Evolutionary conservation across 371 early-diverging fungal species (phyloP), one percentile per base, ranked within the genome.

Genomic region (Rhizomucor pusillus): DNA sequence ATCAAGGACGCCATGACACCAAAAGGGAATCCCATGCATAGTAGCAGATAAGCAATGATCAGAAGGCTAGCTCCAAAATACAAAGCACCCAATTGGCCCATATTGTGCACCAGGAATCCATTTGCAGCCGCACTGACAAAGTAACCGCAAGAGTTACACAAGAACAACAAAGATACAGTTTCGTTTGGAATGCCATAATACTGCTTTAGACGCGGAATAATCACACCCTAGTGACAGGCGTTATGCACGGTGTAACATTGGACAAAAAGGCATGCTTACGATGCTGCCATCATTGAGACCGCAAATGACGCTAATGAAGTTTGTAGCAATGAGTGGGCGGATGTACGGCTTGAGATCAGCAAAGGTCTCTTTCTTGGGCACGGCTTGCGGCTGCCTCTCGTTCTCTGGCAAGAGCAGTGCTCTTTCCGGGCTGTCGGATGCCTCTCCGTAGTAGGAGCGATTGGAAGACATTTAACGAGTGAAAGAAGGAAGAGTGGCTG

Each of bases 91-190:
- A 50, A 25, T 40, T 66, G 67, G 14, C 64, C 64, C 13, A 70
- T 18, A 11, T 46, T 41, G 22, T 70, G 56, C 5, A 66, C 71
- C 12, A 70, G 24, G 39, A 50, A 62, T 4, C 71, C 71, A 37
- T 70, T 66, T 11, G 43, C 41, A 20, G 45, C 50, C n/a, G 66
- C 66, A 1, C 56, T 39, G 36, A 59, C n/a, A 33, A 70, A 51
- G 35, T 64, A 70, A 7, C 71, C 71, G 35, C 61, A 39, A 2
- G 71, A 64, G 35, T 61, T 61, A 57, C 52, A 63, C 47, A 70
- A 50, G 52, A 70, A 66, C 4, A 70, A 46, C 12, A 63, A 29
- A 5, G 71, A 70, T 5, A 70, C 67, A 7, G 58, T 59, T 40
- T 60, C 47, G 33, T 63, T 55, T 1, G 61, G 36, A 24, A 70